Evolutionary conservation across 768 basidiomycete genomes (phyloP).

Genomic region (Clavaria fumosa): DNA sequence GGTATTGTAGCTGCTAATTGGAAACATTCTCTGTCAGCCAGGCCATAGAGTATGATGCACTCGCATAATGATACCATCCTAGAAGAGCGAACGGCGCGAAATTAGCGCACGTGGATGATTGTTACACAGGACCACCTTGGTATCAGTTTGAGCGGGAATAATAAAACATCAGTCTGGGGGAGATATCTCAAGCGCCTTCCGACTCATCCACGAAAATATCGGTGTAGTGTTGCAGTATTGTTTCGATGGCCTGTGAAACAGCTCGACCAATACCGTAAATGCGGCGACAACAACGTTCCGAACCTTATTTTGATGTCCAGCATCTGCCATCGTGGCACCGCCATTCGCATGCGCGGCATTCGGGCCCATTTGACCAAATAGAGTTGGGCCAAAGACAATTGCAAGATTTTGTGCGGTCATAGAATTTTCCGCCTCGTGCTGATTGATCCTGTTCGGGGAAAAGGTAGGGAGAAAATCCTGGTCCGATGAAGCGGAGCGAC

Average conservation of each 20-base stretch:
- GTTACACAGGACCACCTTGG: no score
- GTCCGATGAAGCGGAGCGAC: constrained; percentile 12
- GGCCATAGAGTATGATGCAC: no score
- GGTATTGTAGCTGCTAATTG: no score
- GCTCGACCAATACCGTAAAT: no score
- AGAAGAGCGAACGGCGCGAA: no score
- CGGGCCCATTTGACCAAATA: constrained; percentile 52
- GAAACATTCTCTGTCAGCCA: no score
- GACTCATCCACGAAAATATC: constrained; percentile 94
- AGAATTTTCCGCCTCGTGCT: constrained; percentile 64
- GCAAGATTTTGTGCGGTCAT: constrained; percentile 91
- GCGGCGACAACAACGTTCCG: no score
- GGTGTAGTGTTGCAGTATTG: constrained; percentile 83
- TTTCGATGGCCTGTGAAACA: constrained; percentile 71
- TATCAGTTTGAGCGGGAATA: no score
- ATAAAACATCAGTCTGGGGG: no score
- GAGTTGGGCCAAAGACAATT: constrained; percentile 96
- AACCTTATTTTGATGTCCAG: constrained; percentile 60
- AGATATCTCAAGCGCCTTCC: constrained; percentile 21
- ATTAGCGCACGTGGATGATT: no score
- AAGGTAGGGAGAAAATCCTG: not conserved
- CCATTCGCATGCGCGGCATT: constrained; percentile 27
- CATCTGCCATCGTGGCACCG: constrained; percentile 46
- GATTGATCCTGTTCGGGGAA: constrained; percentile 40
- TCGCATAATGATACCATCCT: no score